Base-by-base conservation (phyloP, 768 basidiomycete genomes). In the Galerina marginata region DNA sequence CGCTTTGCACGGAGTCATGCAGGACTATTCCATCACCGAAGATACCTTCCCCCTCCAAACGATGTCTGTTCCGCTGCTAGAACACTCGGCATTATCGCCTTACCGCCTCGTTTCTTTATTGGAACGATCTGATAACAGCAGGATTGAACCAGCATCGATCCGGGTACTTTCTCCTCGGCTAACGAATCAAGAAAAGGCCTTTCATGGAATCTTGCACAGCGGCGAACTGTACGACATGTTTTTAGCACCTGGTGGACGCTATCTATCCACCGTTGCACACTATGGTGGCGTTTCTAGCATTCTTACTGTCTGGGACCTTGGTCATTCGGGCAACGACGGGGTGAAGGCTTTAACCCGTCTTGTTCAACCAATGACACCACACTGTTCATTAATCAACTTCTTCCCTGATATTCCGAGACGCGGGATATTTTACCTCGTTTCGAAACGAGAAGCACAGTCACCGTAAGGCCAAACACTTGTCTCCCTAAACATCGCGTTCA, bases 221-320 rank as follows among this genome's bases (percentile, higher is more conserved):
- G 52, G 16, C 4, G 42, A 15, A 25, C 15, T 45, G 5, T 5
- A 39, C 20, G 52, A 40, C 20, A 26, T 43, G 16, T 16, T 9
- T 20, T 9, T 54, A 16, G 52, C 44, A 14, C 51, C 58, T 12
- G 52, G 58, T 11, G 58, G 58, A 42, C 42, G 58, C 9, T 59
- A 40, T 16, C 5, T 59, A 9, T 23, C 38, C 20, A 36, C 36
- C 0, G 26, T 47, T 10, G 37, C 56, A 4, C 36, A 57, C 14
- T 12, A 40, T 9, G 2, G 5, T 20, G 25, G 29, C n/a, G 33
- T 4, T 6, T 33, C 23, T 9, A 45, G 15, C 10, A 9, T 54
- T 33, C 54, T 59, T 45, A 59, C 58, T 6, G 4, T 59, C 12
- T 59, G 58, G 58, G 58, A 59, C 37, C 29, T 59, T 16, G 58